Evolutionary conservation across 306 rosid species (phyloP).

Genomic region (Arachis hypogaea): DNA sequence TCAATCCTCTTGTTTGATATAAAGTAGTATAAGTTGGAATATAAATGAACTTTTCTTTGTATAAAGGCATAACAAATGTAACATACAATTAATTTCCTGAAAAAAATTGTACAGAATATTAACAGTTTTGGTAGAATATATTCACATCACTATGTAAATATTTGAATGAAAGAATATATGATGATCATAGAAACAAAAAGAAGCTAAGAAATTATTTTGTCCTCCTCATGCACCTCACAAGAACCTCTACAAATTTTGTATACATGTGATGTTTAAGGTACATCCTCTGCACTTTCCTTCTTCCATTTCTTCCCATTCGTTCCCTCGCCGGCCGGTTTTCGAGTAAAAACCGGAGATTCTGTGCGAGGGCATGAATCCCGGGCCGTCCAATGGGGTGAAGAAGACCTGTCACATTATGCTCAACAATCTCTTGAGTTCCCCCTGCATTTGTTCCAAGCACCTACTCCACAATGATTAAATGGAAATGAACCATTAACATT

Average conservation of each 20-base stretch:
- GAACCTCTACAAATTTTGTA: slow-evolving; percentile 71
- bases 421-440: slow-evolving; percentile 88
- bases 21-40: too few species aligned
- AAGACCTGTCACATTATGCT: slow-evolving; percentile 80
- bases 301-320: slow-evolving; percentile 78
- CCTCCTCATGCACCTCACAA: slow-evolving; percentile 73
- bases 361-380: slow-evolving; percentile 61
- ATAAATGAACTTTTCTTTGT: too few species aligned
- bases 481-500: slow-evolving; percentile 14
- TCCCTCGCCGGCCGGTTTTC: slow-evolving; percentile 58
- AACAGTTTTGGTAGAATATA: neutral
- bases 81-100: too few species aligned
- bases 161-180: slow-evolving; percentile 47
- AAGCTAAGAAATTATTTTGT: slow-evolving; percentile 46
- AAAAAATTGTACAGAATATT: neutral
- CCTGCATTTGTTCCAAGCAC: slow-evolving; percentile 93
- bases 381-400: slow-evolving; percentile 70
- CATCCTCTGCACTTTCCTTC: slow-evolving; percentile 71
- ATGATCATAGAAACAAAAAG: neutral
- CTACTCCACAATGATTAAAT: slow-evolving; percentile 47
- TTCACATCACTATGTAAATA: neutral
- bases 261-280: slow-evolving; percentile 87
- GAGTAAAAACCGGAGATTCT: slow-evolving; percentile 68
- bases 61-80: too few species aligned
- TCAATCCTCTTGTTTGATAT: too few species aligned